Base-by-base conservation (phyloP, 2,329 filamentous ascomycete species). In the Harringtonia lauricola region DNA sequence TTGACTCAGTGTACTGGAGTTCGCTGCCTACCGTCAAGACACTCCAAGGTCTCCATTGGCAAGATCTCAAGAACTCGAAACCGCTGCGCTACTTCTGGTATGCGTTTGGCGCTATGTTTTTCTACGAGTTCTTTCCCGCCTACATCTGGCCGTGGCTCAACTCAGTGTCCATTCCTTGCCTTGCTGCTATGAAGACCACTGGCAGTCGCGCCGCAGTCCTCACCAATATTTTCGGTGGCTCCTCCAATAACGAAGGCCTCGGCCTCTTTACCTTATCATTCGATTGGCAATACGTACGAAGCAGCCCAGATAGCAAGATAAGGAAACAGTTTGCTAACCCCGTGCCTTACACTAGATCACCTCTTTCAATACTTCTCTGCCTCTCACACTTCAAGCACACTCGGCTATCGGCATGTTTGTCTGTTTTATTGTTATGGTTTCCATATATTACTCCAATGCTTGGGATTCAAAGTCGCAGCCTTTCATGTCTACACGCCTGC, bases 91-190 rank as follows among this genome's bases (percentile, higher is more conserved):
- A 59, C 42, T 76, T 76, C 51, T 74, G 71, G 68, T 72, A 68
- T 52, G 60, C 61, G 18, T 49, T 46, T 17, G 31, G 13, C n/a
- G 62, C 59, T 51, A 74, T 74, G 66, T 66, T 64, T 13, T 31
- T 63, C 13, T 76, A 70, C 47, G 71, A 76, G 49, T 66, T 70
- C 47, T 64, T 76, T 26, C 72, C 72, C 0, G 70, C 71, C 2
- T 76, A 76, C 45, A 70, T 76, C 34, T 72, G 64, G 42, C 69
- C 71, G 0, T 75, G 69, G 68, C 63, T 76, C 10, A 74, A 74
- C 52, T 70, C 68, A 0, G 57, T 76, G 14, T 76, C 72, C 0
- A 65, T 76, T 9, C 68, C 70, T 1, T 76, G 72, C 46, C 52
- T 76, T 14, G 72, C 72, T 2, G 56, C 72, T 0, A 70, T 72